A percentile compares a stretch with the other conserved stretches of the same genome.
Evolutionary conservation across 2,329 filamentous ascomycete genomes (phyloP).

Genomic region (Nannizzia gypsea): DNA sequence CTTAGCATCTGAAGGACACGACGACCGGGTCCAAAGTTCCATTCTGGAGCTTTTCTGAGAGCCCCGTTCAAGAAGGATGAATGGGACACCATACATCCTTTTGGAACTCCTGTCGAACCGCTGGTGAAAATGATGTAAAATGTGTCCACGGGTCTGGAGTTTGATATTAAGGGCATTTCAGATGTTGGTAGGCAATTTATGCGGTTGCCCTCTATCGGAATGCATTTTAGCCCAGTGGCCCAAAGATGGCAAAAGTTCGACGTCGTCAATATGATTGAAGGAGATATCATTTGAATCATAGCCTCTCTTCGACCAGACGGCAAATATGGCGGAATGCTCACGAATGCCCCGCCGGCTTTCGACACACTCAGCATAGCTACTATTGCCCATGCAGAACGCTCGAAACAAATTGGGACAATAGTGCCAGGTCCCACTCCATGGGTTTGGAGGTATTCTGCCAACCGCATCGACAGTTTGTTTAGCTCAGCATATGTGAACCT

Average conservation of each 20-base stretch:
- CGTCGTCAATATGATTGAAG: slow-evolving; percentile 9
- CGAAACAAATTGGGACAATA: slow-evolving; percentile 12
- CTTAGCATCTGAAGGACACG: slow-evolving; percentile 32
- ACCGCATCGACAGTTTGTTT: slow-evolving; percentile 15
- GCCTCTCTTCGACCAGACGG: slow-evolving; percentile 3
- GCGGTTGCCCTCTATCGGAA: slow-evolving; percentile 42
- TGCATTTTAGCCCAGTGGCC: slow-evolving; percentile 19
- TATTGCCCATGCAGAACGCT: slow-evolving; percentile 13
- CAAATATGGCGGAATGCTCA: slow-evolving; percentile 12
- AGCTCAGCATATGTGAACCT: slow-evolving; percentile 13
- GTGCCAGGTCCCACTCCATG: slow-evolving; percentile 17
- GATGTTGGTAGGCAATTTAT: slow-evolving; percentile 34
- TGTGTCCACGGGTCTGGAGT: slow-evolving; percentile 23
- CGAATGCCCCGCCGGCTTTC: slow-evolving; percentile 15
- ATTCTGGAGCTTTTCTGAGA: slow-evolving; percentile 36
- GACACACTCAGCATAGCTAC: slow-evolving; percentile 13
- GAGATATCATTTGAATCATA: slow-evolving; percentile 9
- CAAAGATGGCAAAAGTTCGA: slow-evolving; percentile 12
- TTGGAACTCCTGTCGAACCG: slow-evolving; percentile 40
- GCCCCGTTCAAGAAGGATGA: slow-evolving; percentile 40
- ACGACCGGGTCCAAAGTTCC: slow-evolving; percentile 33
- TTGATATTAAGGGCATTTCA: slow-evolving; percentile 26
- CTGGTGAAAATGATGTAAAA: slow-evolving; percentile 55
- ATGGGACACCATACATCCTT: slow-evolving; percentile 49
- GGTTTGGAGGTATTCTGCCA: slow-evolving; percentile 5